Evolutionary conservation across 202 grass and related monocot genomes (phyloP), one percentile per base, ranked within the genome.

Genomic region (Bolboschoenoplectus hybrid): DNA sequence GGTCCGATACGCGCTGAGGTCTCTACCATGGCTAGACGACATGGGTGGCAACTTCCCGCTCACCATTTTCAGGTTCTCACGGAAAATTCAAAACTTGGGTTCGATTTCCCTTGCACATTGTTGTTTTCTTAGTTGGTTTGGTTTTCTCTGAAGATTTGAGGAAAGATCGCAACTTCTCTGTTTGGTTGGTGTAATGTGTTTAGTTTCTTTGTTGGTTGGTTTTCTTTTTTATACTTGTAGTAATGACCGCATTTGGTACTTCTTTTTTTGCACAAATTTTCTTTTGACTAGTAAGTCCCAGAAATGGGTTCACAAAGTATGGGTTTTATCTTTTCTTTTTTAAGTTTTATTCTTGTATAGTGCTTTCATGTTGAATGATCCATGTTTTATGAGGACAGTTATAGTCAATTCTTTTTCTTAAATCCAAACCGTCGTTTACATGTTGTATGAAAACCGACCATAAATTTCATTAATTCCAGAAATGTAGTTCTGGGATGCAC

Each of bases 41-140:
- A 98, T 88, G 97, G 97, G 7, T 98, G 97, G 97, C 92, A 98
- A 85, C 97, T 98, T 32, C 97, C 97, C 16, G 93, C 93, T 0
- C 97, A 98, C 85, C 93, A 91, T 87, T 81, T 96, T 60, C 97
- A 98, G 91, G 96, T 92, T 49, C 8, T 85, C 12, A 7, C 35
- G 14, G 4, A 53, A 55, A 38, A 20, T 64, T 74, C 46, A 49
- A 50, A 5, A 50, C 70, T 26, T 74, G n/a, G n/a, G 70, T 50
- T 74, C 7, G 32, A 50, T 74, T 52, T 74, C 9, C 5, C 12
- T 52, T 34, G 74, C 34, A 26, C 26, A 57, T 58, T 79, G 74
- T 58, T 58, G 10, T 14, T 79, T 20, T 40, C 14, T 58, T 41
- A 9, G 35, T n/a, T 61, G 57, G 14, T 26, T 26, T 26, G 39